phyloP scores from a whole-genome alignment of 495 filamentous ascomycete species.

The Hypoxylon lienhwacheense region DNA sequence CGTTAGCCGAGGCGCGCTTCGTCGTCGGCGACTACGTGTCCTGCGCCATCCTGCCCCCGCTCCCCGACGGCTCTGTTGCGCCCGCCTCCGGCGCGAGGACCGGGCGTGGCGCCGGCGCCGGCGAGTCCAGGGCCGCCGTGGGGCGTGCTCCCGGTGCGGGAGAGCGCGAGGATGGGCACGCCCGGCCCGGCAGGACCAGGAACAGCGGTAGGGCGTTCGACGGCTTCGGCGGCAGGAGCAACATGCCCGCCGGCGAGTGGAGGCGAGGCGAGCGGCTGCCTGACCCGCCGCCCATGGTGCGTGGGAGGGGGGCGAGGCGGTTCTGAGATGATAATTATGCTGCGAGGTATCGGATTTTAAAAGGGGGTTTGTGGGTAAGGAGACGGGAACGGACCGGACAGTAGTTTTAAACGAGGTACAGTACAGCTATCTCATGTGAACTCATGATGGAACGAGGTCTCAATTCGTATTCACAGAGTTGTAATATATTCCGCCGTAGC shows the following conservation, averaged over 20 bases:
- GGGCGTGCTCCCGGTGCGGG: slow-evolving; percentile 45
- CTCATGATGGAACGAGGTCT: too few species aligned
- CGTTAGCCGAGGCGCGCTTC: slow-evolving; percentile 72
- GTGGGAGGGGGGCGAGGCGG: slow-evolving; percentile 42
- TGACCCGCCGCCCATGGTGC: slow-evolving; percentile 37
- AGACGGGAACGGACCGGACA: too few species aligned
- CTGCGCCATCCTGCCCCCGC: slow-evolving; percentile 77
- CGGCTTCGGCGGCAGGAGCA: slow-evolving; percentile 28
- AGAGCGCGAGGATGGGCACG: slow-evolving; percentile 29
- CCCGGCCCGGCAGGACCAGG: slow-evolving; percentile 37
- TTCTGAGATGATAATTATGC: too few species aligned
- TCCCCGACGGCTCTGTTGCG: slow-evolving; percentile 70
- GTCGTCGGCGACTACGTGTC: slow-evolving; percentile 87
- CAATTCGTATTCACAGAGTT: too few species aligned
- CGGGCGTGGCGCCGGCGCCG: slow-evolving; percentile 42
- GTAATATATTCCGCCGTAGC: too few species aligned
- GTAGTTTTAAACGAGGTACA: too few species aligned
- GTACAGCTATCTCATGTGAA: too few species aligned
- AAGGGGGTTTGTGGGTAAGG: too few species aligned
- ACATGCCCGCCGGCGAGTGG: slow-evolving; percentile 60
- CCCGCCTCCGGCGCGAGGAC: slow-evolving; percentile 49
- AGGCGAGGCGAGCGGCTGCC: slow-evolving; percentile 60
- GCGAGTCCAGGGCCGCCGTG: slow-evolving; percentile 41
- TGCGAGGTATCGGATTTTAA: too few species aligned
- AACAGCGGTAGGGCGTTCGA: slow-evolving; percentile 37